A percentile compares a stretch with the other conserved stretches of the same genome.
Conservation (phyloP, 305 asterid species). For the Salvia sclarea region DNA sequence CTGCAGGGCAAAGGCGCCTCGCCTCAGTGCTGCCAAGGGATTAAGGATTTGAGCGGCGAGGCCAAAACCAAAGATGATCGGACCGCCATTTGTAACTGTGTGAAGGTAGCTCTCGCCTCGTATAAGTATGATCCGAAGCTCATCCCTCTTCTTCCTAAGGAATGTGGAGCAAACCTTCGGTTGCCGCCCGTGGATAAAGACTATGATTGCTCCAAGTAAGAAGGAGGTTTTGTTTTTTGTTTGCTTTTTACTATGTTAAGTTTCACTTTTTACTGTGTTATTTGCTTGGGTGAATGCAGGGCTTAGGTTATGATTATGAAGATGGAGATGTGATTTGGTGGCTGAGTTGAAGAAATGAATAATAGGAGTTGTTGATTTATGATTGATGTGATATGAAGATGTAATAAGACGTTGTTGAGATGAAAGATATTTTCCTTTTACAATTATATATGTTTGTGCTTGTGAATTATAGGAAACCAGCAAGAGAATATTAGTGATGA, state of each 20-base stretch:
- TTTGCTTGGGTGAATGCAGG: slow-evolving; percentile 15
- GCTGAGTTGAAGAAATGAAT: slow-evolving; percentile 6
- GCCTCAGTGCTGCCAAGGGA: slow-evolving; percentile 32
- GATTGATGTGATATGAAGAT: slow-evolving; percentile 4
- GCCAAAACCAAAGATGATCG: slow-evolving; percentile 26
- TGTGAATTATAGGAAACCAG: not conserved
- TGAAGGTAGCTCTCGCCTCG: slow-evolving; percentile 21
- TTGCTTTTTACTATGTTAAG: not conserved
- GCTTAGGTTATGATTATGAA: not conserved
- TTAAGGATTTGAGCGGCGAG: slow-evolving; percentile 6
- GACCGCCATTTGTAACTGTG: slow-evolving; percentile 32
- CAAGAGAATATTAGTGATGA: not conserved
- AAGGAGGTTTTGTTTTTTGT: not conserved
- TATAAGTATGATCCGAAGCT: slow-evolving; percentile 24
- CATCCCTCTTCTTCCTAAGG: slow-evolving; percentile 31
- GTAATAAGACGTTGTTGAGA: not conserved
- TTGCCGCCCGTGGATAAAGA: slow-evolving; percentile 35
- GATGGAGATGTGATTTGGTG: not conserved
- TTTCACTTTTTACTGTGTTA: not conserved
- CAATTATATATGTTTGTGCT: not conserved
- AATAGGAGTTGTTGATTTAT: not conserved
- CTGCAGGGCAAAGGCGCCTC: slow-evolving; percentile 27
- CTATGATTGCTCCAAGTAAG: slow-evolving; percentile 36
- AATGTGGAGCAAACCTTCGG: slow-evolving; percentile 24
- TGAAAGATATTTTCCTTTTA: not conserved